Evolutionary conservation across 2,329 filamentous ascomycete species (phyloP), one percentile per base, ranked within the genome.

Genomic region (Phialocephala subalpina): DNA sequence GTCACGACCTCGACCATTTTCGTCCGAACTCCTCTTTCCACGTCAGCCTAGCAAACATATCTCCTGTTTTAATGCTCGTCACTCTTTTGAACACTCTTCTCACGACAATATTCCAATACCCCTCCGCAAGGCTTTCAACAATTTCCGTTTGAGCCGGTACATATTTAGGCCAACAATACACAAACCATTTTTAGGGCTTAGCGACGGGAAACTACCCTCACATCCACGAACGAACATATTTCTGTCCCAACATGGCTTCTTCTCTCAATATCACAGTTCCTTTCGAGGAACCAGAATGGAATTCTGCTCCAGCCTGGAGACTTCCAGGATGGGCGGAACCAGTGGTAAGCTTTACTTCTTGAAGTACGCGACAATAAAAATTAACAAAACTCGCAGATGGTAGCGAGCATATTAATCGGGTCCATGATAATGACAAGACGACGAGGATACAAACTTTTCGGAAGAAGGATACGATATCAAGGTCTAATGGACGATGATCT

Each of bases 301-400:
- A 73, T 45, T 76, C 73, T 61, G 69, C 68, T 40, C 72, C 74
- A 7, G 73, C 74, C n/a, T 77, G 75, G 72, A 71, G 65, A 64
- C 62, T 77, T 36, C 75, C 75, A 9, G 73, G 72, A 33, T 77
- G 75, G 75, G 75, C 70, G 62, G 75, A 77, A 63, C 75, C 75
- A 63, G 58, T 77, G 25, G 75, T 77, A 62, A 69, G 74, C 40
- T 5, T 27, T 25, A 40, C 64, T 35, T 25, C 16, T 38, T 47
- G 22, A n/a, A 25, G 2, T 3, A 55, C 14, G 20, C 9, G 29
- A 18, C 36, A 56, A 16, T n/a, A 36, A 20, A n/a, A 62, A 52
- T 69, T 74, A 60, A 73, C 63, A 56, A 38, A 29, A 1, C 12
- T 4, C 47, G 38, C 18, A 77, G 75, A 74, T 77, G 69, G 75